A percentile compares a stretch with the other conserved stretches of the same genome.
phyloP scores from a whole-genome alignment of 1,139 yeast species.

The Arxiozyma telluris region DNA sequence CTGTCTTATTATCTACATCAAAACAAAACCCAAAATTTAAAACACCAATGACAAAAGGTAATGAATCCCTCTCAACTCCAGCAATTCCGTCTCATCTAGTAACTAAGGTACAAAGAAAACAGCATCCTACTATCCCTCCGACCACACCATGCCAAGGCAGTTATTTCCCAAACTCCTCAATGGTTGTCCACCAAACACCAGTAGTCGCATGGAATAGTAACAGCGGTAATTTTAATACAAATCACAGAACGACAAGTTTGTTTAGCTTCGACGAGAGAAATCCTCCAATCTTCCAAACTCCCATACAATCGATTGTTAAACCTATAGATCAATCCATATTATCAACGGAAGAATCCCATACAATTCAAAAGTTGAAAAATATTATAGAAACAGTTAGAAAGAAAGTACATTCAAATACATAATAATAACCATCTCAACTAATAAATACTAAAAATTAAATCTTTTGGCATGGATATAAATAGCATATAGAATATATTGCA shows the following conservation, averaged over 20 bases:
- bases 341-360: slow-evolving; percentile 8
- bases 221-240: not conserved
- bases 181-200: slow-evolving; percentile 8
- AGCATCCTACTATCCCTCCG: slow-evolving; percentile 9
- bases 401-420: slow-evolving; percentile 10
- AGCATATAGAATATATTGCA: not conserved
- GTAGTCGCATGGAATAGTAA: not conserved
- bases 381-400: slow-evolving; percentile 26
- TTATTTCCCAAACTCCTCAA: slow-evolving; percentile 13
- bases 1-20: slow-evolving; percentile 26
- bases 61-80: slow-evolving; percentile 11
- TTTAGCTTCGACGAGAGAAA: slow-evolving; percentile 1
- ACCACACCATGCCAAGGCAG: slow-evolving; percentile 24
- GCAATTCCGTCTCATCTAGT: slow-evolving; percentile 26
- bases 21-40: slow-evolving; percentile 17
- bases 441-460: too few species aligned
- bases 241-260: slow-evolving; percentile 2
- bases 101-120: slow-evolving; percentile 12
- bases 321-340: slow-evolving; percentile 3
- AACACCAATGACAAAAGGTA: slow-evolving; percentile 22
- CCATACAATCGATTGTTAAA: slow-evolving; percentile 10
- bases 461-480: too few species aligned
- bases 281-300: slow-evolving; percentile 17
- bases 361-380: slow-evolving; percentile 20
- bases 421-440: not conserved